These are phyloP conservation scores for Stemphylium beticola DNA, from an alignment of 2,329 filamentous ascomycete genomes.

Conservation along the genomic window DNA sequence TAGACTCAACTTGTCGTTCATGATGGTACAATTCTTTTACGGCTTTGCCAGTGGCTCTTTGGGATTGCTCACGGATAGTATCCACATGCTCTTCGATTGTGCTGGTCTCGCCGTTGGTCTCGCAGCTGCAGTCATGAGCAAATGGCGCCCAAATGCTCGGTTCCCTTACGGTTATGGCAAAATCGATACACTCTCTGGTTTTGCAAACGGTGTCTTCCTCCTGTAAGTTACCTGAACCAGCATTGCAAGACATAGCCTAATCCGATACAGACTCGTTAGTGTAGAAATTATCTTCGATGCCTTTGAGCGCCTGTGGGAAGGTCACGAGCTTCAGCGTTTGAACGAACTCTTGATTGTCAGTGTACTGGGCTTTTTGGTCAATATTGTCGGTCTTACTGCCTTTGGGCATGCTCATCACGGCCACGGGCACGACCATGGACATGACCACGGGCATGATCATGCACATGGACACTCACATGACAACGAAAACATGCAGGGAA, in stretches of 20 bases:
- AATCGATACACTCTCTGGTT: constrained; percentile 93
- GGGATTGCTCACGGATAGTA: constrained; percentile 93
- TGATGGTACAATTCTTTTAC: constrained; percentile 93
- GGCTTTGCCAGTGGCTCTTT: constrained; percentile 92
- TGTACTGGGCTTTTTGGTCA: constrained; percentile 83
- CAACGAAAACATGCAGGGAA: constrained; percentile 98
- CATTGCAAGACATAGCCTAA: constrained; percentile 14
- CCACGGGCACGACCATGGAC: constrained; percentile 58
- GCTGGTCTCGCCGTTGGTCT: constrained; percentile 89
- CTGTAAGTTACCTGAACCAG: constrained; percentile 64
- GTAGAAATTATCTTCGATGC: constrained; percentile 96
- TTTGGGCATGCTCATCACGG: constrained; percentile 69
- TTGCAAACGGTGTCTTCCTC: constrained; percentile 93
- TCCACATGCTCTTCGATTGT: constrained; percentile 99
- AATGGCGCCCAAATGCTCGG: constrained; percentile 87
- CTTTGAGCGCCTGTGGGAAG: constrained; percentile 83
- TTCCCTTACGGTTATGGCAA: constrained; percentile 98
- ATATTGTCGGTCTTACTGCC: constrained; percentile 87
- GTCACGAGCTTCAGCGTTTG: constrained; percentile 81
- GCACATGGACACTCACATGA: constrained; percentile 62
- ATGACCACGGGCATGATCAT: constrained; percentile 34
- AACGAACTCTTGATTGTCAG: constrained; percentile 90
- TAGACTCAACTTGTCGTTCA: constrained; percentile 92
- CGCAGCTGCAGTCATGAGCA: constrained; percentile 91
- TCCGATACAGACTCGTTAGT: constrained; percentile 74